Percentiles rank a stretch among this genome's conserved stretches.
Evolutionary conservation across 192 early-diverging fungal species (phyloP).

Genomic region (Obelidium mucronatum): DNA sequence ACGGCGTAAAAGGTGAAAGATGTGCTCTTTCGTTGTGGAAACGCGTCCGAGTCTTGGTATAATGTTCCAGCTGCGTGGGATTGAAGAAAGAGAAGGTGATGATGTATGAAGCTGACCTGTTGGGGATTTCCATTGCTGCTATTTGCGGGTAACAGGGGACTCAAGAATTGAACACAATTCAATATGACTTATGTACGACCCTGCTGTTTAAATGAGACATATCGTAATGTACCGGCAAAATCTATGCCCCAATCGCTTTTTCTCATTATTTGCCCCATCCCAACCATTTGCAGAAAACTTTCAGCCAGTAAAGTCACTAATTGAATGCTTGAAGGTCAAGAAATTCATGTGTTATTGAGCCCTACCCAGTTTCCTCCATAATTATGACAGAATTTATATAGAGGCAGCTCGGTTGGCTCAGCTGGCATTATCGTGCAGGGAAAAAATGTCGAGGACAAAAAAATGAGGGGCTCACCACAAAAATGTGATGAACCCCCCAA

Average conservation of each 20-base stretch:
- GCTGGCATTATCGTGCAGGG: neutral
- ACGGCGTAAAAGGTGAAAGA: conserved; percentile 13
- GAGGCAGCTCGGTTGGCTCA: neutral
- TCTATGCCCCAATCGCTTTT: too few species aligned
- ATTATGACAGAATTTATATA: too few species aligned
- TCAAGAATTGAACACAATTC: too few species aligned
- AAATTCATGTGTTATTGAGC: too few species aligned
- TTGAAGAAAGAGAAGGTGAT: conserved; percentile 15
- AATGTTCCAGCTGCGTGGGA: conserved; percentile 45
- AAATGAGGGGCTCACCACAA: neutral
- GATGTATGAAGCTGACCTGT: conserved; percentile 46
- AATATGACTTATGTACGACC: too few species aligned
- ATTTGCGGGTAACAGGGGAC: conserved; percentile 34
- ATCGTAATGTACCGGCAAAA: too few species aligned
- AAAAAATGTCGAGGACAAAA: neutral
- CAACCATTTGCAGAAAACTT: too few species aligned
- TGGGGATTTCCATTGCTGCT: conserved; percentile 34
- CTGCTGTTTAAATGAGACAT: too few species aligned
- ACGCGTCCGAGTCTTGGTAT: conserved; percentile 40
- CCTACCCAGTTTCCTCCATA: too few species aligned
- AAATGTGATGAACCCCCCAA: neutral
- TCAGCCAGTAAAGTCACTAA: too few species aligned
- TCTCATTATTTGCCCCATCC: too few species aligned
- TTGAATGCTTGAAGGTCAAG: too few species aligned
- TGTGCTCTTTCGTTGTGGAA: conserved; percentile 37